phyloP scores from a whole-genome alignment of 805 yeast genomes.

The Candida pseudofarinosa region DNA sequence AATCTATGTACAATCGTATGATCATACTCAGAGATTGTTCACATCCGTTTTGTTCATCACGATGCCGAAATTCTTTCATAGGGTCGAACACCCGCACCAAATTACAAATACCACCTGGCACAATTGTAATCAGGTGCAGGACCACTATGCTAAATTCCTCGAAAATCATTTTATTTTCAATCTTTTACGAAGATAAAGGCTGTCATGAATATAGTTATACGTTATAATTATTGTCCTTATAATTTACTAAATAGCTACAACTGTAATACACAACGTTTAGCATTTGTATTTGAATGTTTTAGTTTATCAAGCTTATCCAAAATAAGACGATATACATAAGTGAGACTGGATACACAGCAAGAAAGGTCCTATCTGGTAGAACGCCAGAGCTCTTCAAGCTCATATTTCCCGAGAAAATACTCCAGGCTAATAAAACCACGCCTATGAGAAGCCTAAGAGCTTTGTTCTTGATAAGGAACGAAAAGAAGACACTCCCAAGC shows the following conservation, averaged over 20 bases:
- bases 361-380: slow-evolving; percentile 52
- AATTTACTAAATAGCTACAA: too few species aligned
- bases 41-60: slow-evolving; percentile 47
- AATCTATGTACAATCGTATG: slow-evolving; percentile 41
- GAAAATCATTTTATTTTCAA: slow-evolving; percentile 7
- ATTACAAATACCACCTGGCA: slow-evolving; percentile 1
- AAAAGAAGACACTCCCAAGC: slow-evolving; percentile 46
- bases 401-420: slow-evolving; percentile 57
- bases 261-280: too few species aligned
- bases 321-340: slow-evolving; percentile 58
- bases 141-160: slow-evolving; percentile 10
- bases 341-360: slow-evolving; percentile 66
- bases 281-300: slow-evolving; percentile 5
- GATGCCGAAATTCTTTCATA: slow-evolving; percentile 7
- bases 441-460: slow-evolving; percentile 47
- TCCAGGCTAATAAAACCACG: slow-evolving; percentile 52
- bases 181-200: too few species aligned
- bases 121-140: slow-evolving; percentile 5
- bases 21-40: slow-evolving; percentile 47
- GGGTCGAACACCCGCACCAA: slow-evolving; percentile 16
- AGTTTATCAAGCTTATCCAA: slow-evolving; percentile 64
- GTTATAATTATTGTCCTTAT: too few species aligned
- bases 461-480: slow-evolving; percentile 43
- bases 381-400: slow-evolving; percentile 66
- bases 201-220: too few species aligned